Evolutionary conservation across 176 grass and related monocot species (phyloP).

Genomic region (Coix lacrymajobi): DNA sequence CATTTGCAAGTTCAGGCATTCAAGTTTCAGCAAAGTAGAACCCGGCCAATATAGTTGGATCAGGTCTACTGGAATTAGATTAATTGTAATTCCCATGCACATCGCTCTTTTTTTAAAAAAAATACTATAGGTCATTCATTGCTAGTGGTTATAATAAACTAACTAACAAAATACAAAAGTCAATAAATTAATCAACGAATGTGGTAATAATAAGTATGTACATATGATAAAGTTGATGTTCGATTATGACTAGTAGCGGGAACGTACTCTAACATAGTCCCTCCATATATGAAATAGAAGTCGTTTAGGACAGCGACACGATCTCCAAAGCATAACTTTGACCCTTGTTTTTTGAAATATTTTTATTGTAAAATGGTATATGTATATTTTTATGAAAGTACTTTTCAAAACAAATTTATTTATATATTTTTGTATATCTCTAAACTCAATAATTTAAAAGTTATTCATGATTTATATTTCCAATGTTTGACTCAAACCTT

Average conservation of each 20-base stretch:
- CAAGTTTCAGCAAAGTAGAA: neutral
- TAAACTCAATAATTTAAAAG: no score
- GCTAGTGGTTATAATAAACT: neutral
- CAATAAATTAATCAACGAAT: neutral
- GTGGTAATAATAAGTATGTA: neutral
- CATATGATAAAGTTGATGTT: neutral
- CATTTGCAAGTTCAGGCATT: neutral
- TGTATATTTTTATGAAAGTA: no score
- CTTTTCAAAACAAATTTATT: no score
- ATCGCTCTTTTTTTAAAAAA: neutral
- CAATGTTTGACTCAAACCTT: no score
- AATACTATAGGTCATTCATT: neutral
- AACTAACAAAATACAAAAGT: neutral
- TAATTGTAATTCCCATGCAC: neutral
- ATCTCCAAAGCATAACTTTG: no score
- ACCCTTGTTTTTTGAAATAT: no score
- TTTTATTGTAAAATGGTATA: no score
- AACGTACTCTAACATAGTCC: no score
- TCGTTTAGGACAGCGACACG: no score
- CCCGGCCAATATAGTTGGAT: neutral
- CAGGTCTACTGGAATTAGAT: neutral
- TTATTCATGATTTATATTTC: no score
- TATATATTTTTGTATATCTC: no score
- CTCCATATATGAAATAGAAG: neutral
- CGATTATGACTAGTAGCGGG: neutral